Evolutionary conservation across 805 yeast species (phyloP).

Genomic region (Yarrowia keelungensis): DNA sequence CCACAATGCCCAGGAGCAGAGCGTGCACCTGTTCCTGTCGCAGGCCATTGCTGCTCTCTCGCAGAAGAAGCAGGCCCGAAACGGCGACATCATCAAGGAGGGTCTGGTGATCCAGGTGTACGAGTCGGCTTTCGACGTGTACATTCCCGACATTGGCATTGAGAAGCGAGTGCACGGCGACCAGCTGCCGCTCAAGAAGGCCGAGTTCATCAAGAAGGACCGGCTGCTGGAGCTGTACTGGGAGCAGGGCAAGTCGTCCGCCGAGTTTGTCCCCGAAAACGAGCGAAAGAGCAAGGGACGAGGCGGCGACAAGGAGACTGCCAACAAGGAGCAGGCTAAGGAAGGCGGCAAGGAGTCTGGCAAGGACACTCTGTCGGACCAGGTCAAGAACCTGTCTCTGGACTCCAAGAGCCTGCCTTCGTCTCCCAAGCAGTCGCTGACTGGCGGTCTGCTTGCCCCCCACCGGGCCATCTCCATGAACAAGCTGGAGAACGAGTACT

Average conservation of each 20-base stretch:
- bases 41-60: conserved; percentile 82
- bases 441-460: conserved; percentile 40
- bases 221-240: conserved; percentile 82
- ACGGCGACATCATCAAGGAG: conserved; percentile 76
- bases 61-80: conserved; percentile 40
- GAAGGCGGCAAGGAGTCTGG: neutral
- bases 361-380: conserved; percentile 20
- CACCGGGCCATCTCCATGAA: conserved; percentile 46
- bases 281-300: conserved; percentile 32
- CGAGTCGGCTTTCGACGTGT: conserved; percentile 94
- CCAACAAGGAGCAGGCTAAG: neutral
- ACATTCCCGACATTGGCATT: conserved; percentile 90
- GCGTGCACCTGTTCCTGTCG: conserved; percentile 82
- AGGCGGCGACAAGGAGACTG: conserved; percentile 7
- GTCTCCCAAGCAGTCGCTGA: conserved; percentile 43
- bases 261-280: conserved; percentile 89
- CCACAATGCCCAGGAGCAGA: conserved; percentile 90
- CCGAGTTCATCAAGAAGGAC: conserved; percentile 79
- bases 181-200: conserved; percentile 89
- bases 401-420: conserved; percentile 49
- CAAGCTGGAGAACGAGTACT: conserved; percentile 41
- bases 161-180: conserved; percentile 98
- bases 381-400: conserved; percentile 33
- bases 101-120: conserved; percentile 92
- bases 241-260: conserved; percentile 92